Conservation (phyloP, 2,329 filamentous ascomycete genomes). For the Pseudogymnoascus sp. region DNA sequence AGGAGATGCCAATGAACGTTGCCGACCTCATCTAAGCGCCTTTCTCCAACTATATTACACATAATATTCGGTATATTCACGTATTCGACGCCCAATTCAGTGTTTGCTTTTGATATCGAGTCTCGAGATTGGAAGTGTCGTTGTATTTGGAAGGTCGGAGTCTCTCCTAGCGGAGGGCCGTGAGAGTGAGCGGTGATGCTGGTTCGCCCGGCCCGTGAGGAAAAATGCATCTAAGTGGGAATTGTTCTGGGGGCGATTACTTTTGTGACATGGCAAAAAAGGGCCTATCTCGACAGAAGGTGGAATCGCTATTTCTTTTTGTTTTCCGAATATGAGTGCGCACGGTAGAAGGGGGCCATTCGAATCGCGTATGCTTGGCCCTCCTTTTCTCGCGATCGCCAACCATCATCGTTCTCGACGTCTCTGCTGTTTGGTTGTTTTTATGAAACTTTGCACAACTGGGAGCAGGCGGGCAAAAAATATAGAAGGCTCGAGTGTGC, state of each 20-base stretch:
- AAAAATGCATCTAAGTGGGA: conserved; percentile 13
- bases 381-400: conserved; percentile 6
- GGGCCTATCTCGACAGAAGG: conserved; percentile 2
- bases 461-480: conserved; percentile 4
- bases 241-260: not conserved
- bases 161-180: conserved; percentile 21
- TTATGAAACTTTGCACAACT: conserved; percentile 8
- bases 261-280: conserved; percentile 1
- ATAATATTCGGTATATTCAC: conserved; percentile 7
- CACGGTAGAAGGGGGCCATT: conserved; percentile 4
- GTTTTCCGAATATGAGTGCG: conserved; percentile 4
- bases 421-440: conserved; percentile 7
- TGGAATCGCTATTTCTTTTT: conserved; percentile 6
- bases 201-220: conserved; percentile 30
- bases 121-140: not conserved
- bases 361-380: conserved; percentile 4
- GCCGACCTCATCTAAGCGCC: conserved; percentile 62
- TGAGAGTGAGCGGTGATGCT: conserved; percentile 29
- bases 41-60: conserved; percentile 11
- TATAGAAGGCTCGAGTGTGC: conserved; percentile 7
- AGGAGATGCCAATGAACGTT: conserved; percentile 99
- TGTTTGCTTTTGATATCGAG: conserved; percentile 2
- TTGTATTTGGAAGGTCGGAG: conserved; percentile 1
- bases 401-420: conserved; percentile 6
- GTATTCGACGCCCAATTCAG: conserved; percentile 2